Evolutionary conservation across 768 basidiomycete genomes (phyloP), one percentile per base, ranked within the genome.

Genomic region (Sarcodon sp.): DNA sequence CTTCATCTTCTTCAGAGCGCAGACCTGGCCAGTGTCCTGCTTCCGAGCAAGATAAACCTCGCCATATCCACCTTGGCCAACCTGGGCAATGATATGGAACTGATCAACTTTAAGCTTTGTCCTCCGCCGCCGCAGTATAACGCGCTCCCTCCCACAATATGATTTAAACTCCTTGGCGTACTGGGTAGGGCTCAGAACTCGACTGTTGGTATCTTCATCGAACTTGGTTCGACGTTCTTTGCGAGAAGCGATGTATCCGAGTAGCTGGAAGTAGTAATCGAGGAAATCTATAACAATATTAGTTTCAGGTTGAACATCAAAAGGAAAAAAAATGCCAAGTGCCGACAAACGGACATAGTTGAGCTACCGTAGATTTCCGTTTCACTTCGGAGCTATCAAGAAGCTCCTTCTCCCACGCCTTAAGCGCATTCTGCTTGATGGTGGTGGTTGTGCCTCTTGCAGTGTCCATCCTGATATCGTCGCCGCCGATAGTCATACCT

Each of bases 11-110:
- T 99, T 98, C 47, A 98, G 67, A 6, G 96, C 96, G 54, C 94
- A 97, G 8, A 99, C 87, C 61, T 98, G 90, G 27, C 91, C 88
- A 1, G 93, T 87, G 57, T 99, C 96, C 55, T 83, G 84, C 62
- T 97, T 96, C 37, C 94, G 71, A 8, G 96, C 96, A 46, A 99
- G 73, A 60, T 87, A 99, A 21, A 99, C 96, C 54, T 97, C 94
- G 5, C 96, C 96, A 64, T 98, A 99, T 2, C 96, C 96, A 10
- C 96, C 96, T 67, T 99, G 96, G 1, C 96, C 96, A 44, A 99
- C 91, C 64, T 99, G 96, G 0, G 92, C 91, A 54, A 99, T 93
- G 62, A 99, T 94, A 59, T 96, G 89, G 65, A 99, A 99, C 59
- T 94, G 88, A 44, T 97, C 90, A 21, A 99, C 80, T 50, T 80